Conservation (phyloP, 2,329 filamentous ascomycete species). For the Dothistroma septosporum region DNA sequence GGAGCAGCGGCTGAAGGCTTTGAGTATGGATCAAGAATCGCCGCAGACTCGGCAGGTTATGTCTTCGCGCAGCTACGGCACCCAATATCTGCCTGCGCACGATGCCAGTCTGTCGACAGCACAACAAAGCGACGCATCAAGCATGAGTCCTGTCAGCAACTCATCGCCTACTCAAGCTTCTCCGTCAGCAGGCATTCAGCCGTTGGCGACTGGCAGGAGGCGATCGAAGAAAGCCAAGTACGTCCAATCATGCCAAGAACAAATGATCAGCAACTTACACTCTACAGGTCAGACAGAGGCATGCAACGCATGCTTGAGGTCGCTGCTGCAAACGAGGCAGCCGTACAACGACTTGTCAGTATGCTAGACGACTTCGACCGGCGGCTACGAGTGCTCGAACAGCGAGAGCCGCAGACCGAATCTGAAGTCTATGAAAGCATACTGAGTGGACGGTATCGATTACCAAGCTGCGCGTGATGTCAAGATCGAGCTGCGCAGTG, state of each 20-base stretch:
- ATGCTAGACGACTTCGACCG: constrained; percentile 8
- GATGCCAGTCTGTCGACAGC: background rate
- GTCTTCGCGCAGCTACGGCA: background rate
- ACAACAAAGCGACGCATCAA: background rate
- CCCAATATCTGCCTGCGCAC: background rate
- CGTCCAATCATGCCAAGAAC: background rate
- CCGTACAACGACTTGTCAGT: background rate
- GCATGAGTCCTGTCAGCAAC: background rate
- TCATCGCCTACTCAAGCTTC: background rate
- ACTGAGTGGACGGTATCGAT: background rate
- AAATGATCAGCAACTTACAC: background rate
- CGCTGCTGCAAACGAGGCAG: constrained; percentile 6
- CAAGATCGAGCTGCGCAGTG: background rate
- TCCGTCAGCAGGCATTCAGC: background rate
- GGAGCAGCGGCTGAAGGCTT: background rate
- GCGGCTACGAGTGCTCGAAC: constrained; percentile 2
- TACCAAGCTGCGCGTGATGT: background rate
- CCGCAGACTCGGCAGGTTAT: background rate
- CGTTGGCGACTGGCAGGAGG: background rate
- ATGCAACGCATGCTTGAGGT: constrained; percentile 6
- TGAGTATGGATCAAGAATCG: background rate
- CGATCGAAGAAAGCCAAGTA: background rate
- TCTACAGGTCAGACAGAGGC: background rate
- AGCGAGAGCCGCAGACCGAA: background rate
- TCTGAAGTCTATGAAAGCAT: constrained; percentile 1